These are phyloP conservation scores for Rhododendron griersonianum DNA, from an alignment of 148 eudicot genomes.

Conservation along the genomic window DNA sequence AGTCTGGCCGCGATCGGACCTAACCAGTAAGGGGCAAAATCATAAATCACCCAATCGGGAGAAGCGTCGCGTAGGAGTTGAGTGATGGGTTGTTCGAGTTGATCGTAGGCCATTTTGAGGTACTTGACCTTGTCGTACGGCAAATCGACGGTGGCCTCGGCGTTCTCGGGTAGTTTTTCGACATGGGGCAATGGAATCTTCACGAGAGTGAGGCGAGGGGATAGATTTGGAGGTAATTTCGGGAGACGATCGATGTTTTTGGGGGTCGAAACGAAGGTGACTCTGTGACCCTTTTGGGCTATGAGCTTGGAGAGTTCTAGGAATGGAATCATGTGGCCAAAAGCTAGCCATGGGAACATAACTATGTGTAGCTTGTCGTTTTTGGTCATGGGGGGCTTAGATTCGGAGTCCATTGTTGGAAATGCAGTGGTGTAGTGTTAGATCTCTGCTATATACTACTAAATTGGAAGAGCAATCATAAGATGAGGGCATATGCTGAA, in stretches of 20 bases:
- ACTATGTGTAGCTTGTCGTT: slow-evolving; percentile 22
- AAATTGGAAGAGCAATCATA: neutral
- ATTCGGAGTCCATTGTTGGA: neutral
- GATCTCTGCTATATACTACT: neutral
- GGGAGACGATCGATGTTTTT: slow-evolving; percentile 35
- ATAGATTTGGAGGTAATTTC: slow-evolving; percentile 13
- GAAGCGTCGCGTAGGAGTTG: slow-evolving; percentile 13
- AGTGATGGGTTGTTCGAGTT: slow-evolving; percentile 15
- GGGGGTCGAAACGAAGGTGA: slow-evolving; percentile 24
- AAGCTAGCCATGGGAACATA: slow-evolving; percentile 32
- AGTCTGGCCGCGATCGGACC: slow-evolving; percentile 26
- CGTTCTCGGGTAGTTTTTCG: slow-evolving; percentile 20
- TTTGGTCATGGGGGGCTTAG: neutral
- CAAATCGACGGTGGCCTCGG: slow-evolving; percentile 38
- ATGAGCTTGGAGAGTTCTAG: slow-evolving; percentile 27
- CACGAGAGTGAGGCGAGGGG: slow-evolving; percentile 8
- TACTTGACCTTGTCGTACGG: slow-evolving; percentile 23
- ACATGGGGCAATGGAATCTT: slow-evolving; percentile 21
- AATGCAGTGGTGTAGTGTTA: too few relatives aligned
- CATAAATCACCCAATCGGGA: slow-evolving; percentile 28
- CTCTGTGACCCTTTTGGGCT: slow-evolving; percentile 26
- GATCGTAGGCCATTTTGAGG: slow-evolving; percentile 36
- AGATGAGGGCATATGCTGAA: neutral
- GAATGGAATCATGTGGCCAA: slow-evolving; percentile 19
- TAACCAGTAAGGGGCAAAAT: slow-evolving; percentile 23